Evolutionary conservation across 2,329 filamentous ascomycete genomes (phyloP), one percentile per base, ranked within the genome.

Genomic region (Fusarium guadeloupense): DNA sequence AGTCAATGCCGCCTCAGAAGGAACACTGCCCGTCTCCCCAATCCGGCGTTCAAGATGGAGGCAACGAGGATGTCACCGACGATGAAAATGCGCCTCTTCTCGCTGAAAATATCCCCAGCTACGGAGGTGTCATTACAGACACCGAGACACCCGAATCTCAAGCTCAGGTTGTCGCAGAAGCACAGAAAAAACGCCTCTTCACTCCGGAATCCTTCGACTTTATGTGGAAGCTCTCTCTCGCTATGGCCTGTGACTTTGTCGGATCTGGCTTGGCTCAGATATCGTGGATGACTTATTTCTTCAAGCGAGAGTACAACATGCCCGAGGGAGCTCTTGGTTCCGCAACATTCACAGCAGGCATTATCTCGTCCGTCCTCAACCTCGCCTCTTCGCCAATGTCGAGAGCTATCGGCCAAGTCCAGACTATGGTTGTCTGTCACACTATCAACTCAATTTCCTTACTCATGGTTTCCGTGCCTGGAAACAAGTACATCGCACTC

Each of bases 201-300:
- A 62, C 64, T 0, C 58, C 59, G 1, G 19, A 56, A 0, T 67
- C 65, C 0, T 68, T 66, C 3, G 34, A 20, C 9, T 68, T 68
- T 3, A 66, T 68, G 46, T 68, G 64, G 65, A 62, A 68, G 40
- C 31, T 68, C 0, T 68, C 62, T 0, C 28, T 68, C 4, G 65
- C 64, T 7, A 51, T 68, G 44, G 51, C 43, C 1, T 34, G 66
- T 13, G 62, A 68, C 46, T 68, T 68, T 54, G 47, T 68, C 20
- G 64, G 62, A 1, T 68, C 65, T 0, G 65, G 65, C 3, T 52
- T 68, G 0, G 64, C 65, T 3, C 62, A 66, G 16, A 66, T 68
- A n/a, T 68, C 65, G 1, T 68, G 65, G 65, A 68, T 68, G 64
- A 68, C 53, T 2, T 68, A 68, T 6, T 68, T 68, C 34, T 66